Evolutionary conservation across 352 stramenopile species (phyloP).

Genomic region (Elongisporangium senticosum): DNA sequence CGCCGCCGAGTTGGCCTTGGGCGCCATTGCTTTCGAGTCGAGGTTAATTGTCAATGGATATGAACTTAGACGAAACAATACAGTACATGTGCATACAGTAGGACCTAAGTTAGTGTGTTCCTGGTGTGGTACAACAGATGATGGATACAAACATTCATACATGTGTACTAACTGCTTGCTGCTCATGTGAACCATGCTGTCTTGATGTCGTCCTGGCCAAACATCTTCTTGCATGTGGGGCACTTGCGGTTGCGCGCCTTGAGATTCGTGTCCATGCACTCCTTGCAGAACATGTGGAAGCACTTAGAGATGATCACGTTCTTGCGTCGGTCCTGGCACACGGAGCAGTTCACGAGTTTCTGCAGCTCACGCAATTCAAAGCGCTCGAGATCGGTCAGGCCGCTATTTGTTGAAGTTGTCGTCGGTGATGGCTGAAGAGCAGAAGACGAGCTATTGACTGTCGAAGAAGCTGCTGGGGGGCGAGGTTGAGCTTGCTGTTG

Average conservation of each 20-base stretch:
- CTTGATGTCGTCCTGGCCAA: slow-evolving; percentile 86
- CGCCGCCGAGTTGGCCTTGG: slow-evolving; percentile 25
- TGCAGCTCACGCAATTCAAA: slow-evolving; percentile 79
- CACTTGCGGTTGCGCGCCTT: slow-evolving; percentile 88
- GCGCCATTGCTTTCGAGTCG: slow-evolving; percentile 10
- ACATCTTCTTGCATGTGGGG: slow-evolving; percentile 89
- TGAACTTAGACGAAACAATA: background rate
- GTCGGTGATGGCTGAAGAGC: background rate
- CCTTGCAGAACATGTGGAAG: slow-evolving; percentile 87
- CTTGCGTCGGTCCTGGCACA: slow-evolving; percentile 82
- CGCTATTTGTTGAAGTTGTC: background rate
- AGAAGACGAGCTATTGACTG: background rate
- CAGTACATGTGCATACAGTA: background rate
- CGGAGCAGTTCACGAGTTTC: slow-evolving; percentile 81
- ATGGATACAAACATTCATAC: background rate
- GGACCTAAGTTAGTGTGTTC: background rate
- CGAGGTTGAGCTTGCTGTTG: slow-evolving; percentile 33
- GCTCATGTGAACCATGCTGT: slow-evolving; percentile 75
- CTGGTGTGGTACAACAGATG: background rate
- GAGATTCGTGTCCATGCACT: slow-evolving; percentile 85
- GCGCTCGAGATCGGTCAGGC: slow-evolving; percentile 50
- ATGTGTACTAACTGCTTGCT: background rate
- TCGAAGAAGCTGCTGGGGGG: background rate
- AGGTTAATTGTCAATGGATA: slow-evolving; percentile 13
- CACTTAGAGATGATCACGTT: slow-evolving; percentile 87